phyloP scores from a whole-genome alignment of 208 protist species.

The Wallacemonas sp. region DNA sequence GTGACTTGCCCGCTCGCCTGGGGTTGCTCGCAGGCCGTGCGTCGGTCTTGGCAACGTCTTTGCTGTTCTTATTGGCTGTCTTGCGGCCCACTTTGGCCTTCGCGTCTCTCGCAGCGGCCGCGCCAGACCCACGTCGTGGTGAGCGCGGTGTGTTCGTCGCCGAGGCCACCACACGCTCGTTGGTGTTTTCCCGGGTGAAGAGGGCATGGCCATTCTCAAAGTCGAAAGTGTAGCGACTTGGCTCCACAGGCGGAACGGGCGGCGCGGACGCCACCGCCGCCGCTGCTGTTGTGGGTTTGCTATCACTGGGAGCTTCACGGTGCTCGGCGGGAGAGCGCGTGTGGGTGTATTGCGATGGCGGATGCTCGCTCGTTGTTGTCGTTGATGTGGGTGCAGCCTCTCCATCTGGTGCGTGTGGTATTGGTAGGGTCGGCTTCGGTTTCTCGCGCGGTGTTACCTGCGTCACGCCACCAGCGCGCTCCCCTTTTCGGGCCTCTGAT shows the following conservation, averaged over 20 bases:
- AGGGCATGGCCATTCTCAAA: conserved; percentile 44
- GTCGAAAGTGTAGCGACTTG: conserved; percentile 48
- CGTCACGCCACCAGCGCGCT: background rate
- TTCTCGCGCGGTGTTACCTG: background rate
- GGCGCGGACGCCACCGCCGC: background rate
- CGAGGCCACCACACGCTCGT: background rate
- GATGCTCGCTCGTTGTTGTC: background rate
- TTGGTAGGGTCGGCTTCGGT: too few relatives aligned
- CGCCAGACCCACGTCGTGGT: background rate
- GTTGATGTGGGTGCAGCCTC: too few relatives aligned
- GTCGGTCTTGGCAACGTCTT: too few relatives aligned
- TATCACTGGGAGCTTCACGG: background rate
- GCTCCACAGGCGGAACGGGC: conserved; percentile 3
- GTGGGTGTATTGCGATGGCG: conserved; percentile 3
- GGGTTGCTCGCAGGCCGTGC: too few relatives aligned
- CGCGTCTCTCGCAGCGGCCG: background rate
- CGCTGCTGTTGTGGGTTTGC: background rate
- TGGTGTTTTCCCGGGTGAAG: conserved; percentile 28
- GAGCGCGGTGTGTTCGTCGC: background rate
- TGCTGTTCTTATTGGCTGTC: background rate
- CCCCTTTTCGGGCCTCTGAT: conserved; percentile 18
- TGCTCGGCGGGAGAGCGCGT: background rate
- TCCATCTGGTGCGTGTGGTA: too few relatives aligned
- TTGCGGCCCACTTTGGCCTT: background rate
- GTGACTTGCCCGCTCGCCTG: too few relatives aligned